Base-by-base conservation (phyloP, 179 eudicot species). In the Pouteria campechiana region DNA sequence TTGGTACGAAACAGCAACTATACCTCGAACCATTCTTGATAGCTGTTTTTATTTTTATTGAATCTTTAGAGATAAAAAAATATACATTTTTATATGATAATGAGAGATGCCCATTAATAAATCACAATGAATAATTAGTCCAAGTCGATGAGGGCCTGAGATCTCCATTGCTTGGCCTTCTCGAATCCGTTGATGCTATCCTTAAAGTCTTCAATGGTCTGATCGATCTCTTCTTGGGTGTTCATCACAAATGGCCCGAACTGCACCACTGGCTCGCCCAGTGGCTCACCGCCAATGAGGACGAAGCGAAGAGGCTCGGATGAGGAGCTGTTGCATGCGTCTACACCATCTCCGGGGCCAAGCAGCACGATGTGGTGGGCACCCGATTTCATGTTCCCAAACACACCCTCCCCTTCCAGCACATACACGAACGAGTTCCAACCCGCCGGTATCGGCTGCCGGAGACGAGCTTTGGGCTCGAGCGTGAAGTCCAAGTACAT, bases 161-260 rank as follows among this genome's bases (percentile, higher is more conserved):
- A 79, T 46, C 73, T 86, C 90, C 90, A 90, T 33, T 54, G 25
- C 46, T 64, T 79, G 1, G 98, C 95, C 72, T 48, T 63, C 46
- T 90, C 98, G 58, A 90, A 90, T 9, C 98, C 98, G 65, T 90
- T 82, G 62, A 73, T 81, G 41, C 52, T 44, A 10, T 63, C 55
- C 29, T 72, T 74, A 55, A 81, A 90, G 50, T 90, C 98, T 46
- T 76, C 70, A 47, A 90, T 65, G 25, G 98, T 61, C 69, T 79
- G 59, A 35, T 79, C 72, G 62, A 90, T 81, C 48, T 90, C 93
- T n/a, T 67, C 84, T 43, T 74, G 83, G 5, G 98, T 74, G 54
- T 86, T 90, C 98, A 90, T 90, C 52, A 90, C 98, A 73, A 90
- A 90, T 6, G 98, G 98, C 3, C 98, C 98, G 41, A 76, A 66